Percentiles rank a stretch among this genome's conserved stretches.
Evolutionary conservation across 2,329 filamentous ascomycete species (phyloP).

Genomic region (Xylariaceae sp.): DNA sequence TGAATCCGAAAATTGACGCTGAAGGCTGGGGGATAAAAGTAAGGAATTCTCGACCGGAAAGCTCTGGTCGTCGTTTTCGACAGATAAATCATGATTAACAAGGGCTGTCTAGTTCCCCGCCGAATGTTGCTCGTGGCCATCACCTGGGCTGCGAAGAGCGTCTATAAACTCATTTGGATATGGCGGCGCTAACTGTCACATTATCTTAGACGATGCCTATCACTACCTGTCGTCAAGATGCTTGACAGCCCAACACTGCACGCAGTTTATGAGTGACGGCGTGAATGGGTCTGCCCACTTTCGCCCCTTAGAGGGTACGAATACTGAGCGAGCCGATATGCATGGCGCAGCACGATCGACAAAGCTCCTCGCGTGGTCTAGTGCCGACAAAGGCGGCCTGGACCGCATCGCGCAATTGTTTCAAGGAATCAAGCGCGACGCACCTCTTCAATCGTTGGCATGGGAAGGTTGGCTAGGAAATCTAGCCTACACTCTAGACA

Average conservation of each 20-base stretch:
- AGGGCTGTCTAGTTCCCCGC: slow-evolving; percentile 5
- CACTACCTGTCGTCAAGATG: slow-evolving; percentile 4
- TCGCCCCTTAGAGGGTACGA: neutral
- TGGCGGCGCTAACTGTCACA: slow-evolving; percentile 26
- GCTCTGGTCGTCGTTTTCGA: neutral
- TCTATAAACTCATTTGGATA: slow-evolving; percentile 29
- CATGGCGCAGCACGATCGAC: neutral
- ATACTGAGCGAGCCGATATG: neutral
- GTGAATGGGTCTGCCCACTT: no score
- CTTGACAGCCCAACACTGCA: slow-evolving; percentile 5
- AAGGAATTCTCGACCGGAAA: neutral
- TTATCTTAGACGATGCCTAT: slow-evolving; percentile 20
- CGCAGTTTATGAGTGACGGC: neutral
- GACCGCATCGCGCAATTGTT: neutral
- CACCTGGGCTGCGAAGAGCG: slow-evolving; percentile 12
- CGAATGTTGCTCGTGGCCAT: slow-evolving; percentile 15
- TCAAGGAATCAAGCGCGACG: neutral
- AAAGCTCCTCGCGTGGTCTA: slow-evolving; percentile 5
- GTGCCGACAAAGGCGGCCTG: slow-evolving; percentile 4
- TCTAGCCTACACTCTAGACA: slow-evolving; percentile 20
- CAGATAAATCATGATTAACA: neutral
- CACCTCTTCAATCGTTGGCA: neutral
- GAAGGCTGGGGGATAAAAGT: neutral
- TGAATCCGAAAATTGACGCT: slow-evolving; percentile 24
- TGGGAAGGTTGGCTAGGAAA: neutral